A percentile compares a stretch with the other conserved stretches of the same genome.
phyloP scores from a whole-genome alignment of 116 monocot genomes.

The Zostera marina region DNA sequence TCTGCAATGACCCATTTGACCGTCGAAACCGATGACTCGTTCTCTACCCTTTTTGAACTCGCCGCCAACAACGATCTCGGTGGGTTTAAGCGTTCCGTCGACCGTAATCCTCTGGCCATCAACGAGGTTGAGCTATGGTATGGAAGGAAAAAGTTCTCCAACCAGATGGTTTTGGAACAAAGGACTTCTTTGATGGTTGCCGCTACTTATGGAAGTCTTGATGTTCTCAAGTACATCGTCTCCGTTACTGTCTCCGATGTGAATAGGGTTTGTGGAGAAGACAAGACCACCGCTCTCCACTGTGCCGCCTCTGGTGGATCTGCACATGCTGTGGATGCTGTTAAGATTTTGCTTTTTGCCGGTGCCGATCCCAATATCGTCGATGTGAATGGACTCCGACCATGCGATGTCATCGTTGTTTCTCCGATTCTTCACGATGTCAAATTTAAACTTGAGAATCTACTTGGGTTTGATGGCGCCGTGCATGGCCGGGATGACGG shows the following conservation, averaged over 20 bases:
- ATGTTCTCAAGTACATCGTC: constrained; percentile 29
- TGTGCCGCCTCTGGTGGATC: constrained; percentile 71
- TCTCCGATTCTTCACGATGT: constrained; percentile 9
- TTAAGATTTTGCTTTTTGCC: constrained; percentile 29
- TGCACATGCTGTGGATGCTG: constrained; percentile 25
- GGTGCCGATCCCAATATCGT: constrained; percentile 31
- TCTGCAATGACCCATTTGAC: constrained; percentile 16
- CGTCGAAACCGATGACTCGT: constrained; percentile 18
- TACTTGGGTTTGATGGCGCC: constrained; percentile 8
- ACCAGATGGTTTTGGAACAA: constrained; percentile 32
- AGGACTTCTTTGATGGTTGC: constrained; percentile 78
- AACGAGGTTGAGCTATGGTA: constrained; percentile 59
- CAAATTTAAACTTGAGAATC: constrained; percentile 12
- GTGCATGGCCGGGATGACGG: not conserved
- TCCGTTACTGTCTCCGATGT: constrained; percentile 24
- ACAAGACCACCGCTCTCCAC: constrained; percentile 60
- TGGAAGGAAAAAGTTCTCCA: constrained; percentile 33
- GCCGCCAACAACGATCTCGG: constrained; percentile 61
- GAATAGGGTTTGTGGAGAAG: constrained; percentile 27
- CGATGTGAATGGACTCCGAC: constrained; percentile 28
- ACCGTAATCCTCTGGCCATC: constrained; percentile 21
- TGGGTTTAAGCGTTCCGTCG: constrained; percentile 17
- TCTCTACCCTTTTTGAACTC: constrained; percentile 50
- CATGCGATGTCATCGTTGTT: constrained; percentile 42
- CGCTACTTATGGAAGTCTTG: constrained; percentile 59